A percentile compares a stretch with the other conserved stretches of the same genome.
Conservation (phyloP, 177 flowering plant species). For the Vitis hybrid region DNA sequence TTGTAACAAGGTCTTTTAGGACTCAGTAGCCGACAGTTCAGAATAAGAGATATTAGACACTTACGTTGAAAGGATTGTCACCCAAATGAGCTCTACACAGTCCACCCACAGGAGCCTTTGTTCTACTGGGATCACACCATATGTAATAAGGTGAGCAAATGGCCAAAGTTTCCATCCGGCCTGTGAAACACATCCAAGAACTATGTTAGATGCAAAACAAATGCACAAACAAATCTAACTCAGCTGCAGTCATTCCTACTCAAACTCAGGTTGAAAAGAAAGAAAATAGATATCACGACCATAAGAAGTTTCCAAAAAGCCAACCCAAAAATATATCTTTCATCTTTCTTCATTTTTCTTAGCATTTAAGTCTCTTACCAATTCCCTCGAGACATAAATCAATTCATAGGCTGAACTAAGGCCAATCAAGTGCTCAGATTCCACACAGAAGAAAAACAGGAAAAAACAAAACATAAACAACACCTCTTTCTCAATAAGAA, state of each 20-base stretch:
- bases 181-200: constrained; percentile 37
- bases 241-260: background rate
- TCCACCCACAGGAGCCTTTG: constrained; percentile 99
- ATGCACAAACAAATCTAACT: background rate
- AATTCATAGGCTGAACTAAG: no score
- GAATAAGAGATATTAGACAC: constrained; percentile 17
- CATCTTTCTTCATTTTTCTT: background rate
- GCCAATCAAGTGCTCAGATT: no score
- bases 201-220: background rate
- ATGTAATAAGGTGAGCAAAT: constrained; percentile 91
- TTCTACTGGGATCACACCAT: constrained; percentile 86
- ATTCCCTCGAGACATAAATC: no score
- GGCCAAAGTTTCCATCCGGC: constrained; percentile 99
- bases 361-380: no score
- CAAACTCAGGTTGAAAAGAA: background rate
- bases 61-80: constrained; percentile 96
- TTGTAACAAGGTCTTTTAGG: background rate
- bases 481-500: no score
- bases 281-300: background rate
- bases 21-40: background rate
- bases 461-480: no score
- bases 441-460: no score
- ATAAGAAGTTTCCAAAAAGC: background rate
- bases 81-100: constrained; percentile 94
- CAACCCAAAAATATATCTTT: background rate